A percentile compares a stretch with the other conserved stretches of the same genome.
Conservation (phyloP, 2,329 filamentous ascomycete species). For the Botrytis medusae region DNA sequence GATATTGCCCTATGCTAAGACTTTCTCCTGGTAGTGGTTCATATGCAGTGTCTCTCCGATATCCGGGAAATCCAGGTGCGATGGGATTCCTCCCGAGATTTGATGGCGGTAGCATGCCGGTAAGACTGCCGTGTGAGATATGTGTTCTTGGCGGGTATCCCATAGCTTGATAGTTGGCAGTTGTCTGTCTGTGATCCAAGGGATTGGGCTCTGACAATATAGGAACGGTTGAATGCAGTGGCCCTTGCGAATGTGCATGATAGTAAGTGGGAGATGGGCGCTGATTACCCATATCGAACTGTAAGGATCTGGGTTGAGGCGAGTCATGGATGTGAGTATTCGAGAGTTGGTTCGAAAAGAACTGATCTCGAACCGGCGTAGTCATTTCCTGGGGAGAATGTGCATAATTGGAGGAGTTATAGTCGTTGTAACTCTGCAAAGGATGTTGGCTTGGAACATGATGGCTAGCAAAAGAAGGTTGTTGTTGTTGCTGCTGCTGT, state of each 20-base stretch:
- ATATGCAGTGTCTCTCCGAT: conserved; percentile 15
- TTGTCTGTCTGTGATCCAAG: conserved; percentile 6
- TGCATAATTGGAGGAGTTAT: conserved; percentile 20
- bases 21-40: neutral
- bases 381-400: conserved; percentile 20
- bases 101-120: conserved; percentile 13
- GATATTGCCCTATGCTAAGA: conserved; percentile 8
- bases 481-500: conserved; percentile 9
- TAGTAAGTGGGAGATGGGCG: conserved; percentile 16
- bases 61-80: neutral
- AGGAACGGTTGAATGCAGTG: conserved; percentile 9
- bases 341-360: conserved; percentile 15
- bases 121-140: neutral
- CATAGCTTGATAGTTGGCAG: conserved; percentile 4
- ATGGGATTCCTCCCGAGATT: neutral
- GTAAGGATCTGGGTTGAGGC: conserved; percentile 14
- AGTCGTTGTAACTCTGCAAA: conserved; percentile 17
- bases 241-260: conserved; percentile 4
- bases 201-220: conserved; percentile 10
- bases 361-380: conserved; percentile 20
- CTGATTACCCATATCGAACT: conserved; percentile 17
- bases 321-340: conserved; percentile 18
- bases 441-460: conserved; percentile 15
- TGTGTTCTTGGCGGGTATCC: conserved; percentile 9
- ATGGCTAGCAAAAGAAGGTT: conserved; percentile 8